A percentile compares a stretch with the other conserved stretches of the same genome.
Conservation (phyloP, 768 basidiomycete genomes). For the Hygrophorus russula region DNA sequence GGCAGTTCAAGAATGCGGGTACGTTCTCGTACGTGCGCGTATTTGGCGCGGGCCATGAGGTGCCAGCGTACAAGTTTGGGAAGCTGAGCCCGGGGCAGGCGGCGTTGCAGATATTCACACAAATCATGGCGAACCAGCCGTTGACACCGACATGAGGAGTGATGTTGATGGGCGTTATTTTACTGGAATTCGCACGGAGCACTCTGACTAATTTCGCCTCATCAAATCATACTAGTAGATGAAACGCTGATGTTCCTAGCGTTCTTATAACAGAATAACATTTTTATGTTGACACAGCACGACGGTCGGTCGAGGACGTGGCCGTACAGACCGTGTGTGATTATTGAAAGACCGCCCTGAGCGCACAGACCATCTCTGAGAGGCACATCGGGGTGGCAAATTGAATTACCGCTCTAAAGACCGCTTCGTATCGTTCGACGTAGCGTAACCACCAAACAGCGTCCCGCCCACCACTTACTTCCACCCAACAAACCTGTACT, state of each 20-base stretch:
- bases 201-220: too few relatives aligned
- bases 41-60: slow-evolving; percentile 36
- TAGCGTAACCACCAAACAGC: slow-evolving; percentile 1
- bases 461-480: not conserved
- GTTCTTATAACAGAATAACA: too few relatives aligned
- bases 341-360: too few relatives aligned
- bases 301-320: too few relatives aligned
- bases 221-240: too few relatives aligned
- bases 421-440: slow-evolving; percentile 8
- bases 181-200: too few relatives aligned
- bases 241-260: too few relatives aligned
- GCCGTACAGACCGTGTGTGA: too few relatives aligned
- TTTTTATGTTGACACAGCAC: too few relatives aligned
- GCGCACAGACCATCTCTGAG: slow-evolving; percentile 13
- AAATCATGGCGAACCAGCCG: slow-evolving; percentile 24
- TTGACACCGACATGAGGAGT: slow-evolving; percentile 1
- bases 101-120: slow-evolving; percentile 32
- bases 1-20: slow-evolving; percentile 49
- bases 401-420: slow-evolving; percentile 18
- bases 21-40: slow-evolving; percentile 44
- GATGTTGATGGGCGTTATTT: not conserved
- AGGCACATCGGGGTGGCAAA: not conserved
- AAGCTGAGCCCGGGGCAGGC: slow-evolving; percentile 28
- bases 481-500: slow-evolving; percentile 1
- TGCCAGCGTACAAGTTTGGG: slow-evolving; percentile 34